These are phyloP conservation scores for Saraca asoca DNA, from an alignment of 331 rosid genomes.

Conservation along the genomic window DNA sequence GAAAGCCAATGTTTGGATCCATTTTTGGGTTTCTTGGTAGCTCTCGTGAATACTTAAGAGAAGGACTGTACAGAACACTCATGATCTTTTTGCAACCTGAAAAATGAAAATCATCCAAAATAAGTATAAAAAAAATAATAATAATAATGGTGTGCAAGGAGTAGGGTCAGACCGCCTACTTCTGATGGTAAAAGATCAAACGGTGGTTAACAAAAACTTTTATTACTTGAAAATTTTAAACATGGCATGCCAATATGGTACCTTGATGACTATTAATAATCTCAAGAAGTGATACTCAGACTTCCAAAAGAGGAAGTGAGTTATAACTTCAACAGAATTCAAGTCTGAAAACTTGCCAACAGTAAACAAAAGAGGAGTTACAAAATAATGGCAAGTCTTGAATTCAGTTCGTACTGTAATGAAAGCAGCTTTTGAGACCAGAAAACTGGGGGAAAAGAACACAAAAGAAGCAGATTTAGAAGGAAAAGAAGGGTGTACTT, in stretches of 20 bases:
- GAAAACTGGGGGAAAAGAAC: not conserved
- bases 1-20: slow-evolving; percentile 44
- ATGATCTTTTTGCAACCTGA: slow-evolving; percentile 40
- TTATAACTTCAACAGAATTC: slow-evolving; percentile 5
- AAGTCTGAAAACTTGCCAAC: slow-evolving; percentile 28
- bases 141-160: too few relatives aligned
- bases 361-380: not conserved
- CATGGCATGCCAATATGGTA: too few relatives aligned
- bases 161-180: too few relatives aligned
- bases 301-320: not conserved
- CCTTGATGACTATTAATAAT: too few relatives aligned
- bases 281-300: not conserved
- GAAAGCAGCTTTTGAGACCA: slow-evolving; percentile 5
- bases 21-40: slow-evolving; percentile 53
- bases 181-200: too few relatives aligned
- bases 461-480: not conserved
- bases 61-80: slow-evolving; percentile 56
- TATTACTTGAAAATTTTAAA: too few relatives aligned
- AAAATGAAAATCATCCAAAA: not conserved
- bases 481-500: slow-evolving; percentile 6
- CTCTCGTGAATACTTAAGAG: slow-evolving; percentile 43
- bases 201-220: too few relatives aligned
- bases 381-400: not conserved
- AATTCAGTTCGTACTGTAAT: too few relatives aligned
- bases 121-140: not conserved